Evolutionary conservation across 1,284 basidiomycete genomes (phyloP).

Genomic region (Sphaerobolus stellatus): DNA sequence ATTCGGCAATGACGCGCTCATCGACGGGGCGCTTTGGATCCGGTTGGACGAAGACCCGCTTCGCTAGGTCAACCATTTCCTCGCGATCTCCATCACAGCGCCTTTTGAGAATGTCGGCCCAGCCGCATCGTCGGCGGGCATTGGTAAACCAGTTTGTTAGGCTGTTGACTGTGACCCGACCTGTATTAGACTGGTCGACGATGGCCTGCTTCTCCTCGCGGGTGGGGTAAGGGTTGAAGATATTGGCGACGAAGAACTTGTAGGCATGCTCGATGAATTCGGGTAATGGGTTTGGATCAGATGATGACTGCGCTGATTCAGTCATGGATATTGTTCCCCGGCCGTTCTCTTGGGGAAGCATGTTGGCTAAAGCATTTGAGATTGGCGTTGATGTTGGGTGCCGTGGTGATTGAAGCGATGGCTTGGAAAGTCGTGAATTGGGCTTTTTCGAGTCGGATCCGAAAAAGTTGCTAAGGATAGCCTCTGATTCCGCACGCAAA

Average conservation of each 20-base stretch:
- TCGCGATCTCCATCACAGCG: conserved; percentile 39
- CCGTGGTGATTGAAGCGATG: conserved; percentile 1
- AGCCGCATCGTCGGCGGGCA: conserved; percentile 50
- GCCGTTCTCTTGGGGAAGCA: background rate
- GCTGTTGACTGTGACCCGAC: conserved; percentile 27
- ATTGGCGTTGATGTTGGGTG: conserved; percentile 4
- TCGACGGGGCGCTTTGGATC: conserved; percentile 22
- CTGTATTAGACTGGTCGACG: conserved; percentile 14
- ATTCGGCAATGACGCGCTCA: conserved; percentile 27
- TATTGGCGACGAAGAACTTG: conserved; percentile 36
- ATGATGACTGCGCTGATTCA: conserved; percentile 2
- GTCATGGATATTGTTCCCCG: background rate
- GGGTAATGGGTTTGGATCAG: conserved; percentile 6
- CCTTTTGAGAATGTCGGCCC: conserved; percentile 43
- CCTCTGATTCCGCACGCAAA: background rate
- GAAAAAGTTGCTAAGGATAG: background rate
- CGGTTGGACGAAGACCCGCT: conserved; percentile 36
- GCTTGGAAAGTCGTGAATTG: conserved; percentile 1
- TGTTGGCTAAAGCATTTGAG: background rate
- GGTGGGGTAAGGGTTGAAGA: conserved; percentile 53
- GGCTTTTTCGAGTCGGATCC: background rate
- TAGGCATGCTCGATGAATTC: conserved; percentile 14
- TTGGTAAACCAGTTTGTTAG: conserved; percentile 52
- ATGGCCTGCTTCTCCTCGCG: conserved; percentile 30
- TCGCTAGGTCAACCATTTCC: conserved; percentile 43